Percentiles rank a stretch among this genome's conserved stretches.
phyloP scores from a whole-genome alignment of 345 rosid genomes.

The Heritiera fomes region DNA sequence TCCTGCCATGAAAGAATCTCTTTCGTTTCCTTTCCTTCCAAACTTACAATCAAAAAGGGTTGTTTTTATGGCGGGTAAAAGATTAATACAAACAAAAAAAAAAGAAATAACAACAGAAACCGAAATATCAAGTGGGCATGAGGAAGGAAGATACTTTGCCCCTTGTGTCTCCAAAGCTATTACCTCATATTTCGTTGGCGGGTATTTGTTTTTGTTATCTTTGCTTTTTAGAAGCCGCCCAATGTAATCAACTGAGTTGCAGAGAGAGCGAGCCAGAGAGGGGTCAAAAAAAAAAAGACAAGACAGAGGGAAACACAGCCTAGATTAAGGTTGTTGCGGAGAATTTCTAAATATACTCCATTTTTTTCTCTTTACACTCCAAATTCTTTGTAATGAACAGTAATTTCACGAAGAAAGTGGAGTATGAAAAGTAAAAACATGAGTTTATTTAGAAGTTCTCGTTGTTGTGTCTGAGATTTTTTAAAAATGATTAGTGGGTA shows the following conservation, averaged over 20 bases:
- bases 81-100: background rate
- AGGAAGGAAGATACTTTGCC: background rate
- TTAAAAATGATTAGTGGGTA: slow-evolving; percentile 19
- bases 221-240: slow-evolving; percentile 28
- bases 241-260: slow-evolving; percentile 14
- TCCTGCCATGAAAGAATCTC: slow-evolving; percentile 47
- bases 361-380: too few species aligned
- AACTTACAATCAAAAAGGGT: background rate
- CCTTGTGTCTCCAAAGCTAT: background rate
- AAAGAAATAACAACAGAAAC: background rate
- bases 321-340: slow-evolving; percentile 16
- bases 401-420: too few species aligned
- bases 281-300: background rate
- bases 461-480: slow-evolving; percentile 6
- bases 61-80: background rate
- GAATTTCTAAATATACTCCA: too few species aligned
- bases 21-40: slow-evolving; percentile 11
- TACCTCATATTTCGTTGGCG: slow-evolving; percentile 9
- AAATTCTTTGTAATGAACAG: too few species aligned
- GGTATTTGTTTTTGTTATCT: background rate
- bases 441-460: too few species aligned
- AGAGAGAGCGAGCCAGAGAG: background rate
- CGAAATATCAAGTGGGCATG: background rate
- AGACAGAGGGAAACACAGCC: background rate
- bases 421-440: too few species aligned